Base-by-base conservation (phyloP, 192 early-diverging fungal genomes). In the Dissophora globulifera region DNA sequence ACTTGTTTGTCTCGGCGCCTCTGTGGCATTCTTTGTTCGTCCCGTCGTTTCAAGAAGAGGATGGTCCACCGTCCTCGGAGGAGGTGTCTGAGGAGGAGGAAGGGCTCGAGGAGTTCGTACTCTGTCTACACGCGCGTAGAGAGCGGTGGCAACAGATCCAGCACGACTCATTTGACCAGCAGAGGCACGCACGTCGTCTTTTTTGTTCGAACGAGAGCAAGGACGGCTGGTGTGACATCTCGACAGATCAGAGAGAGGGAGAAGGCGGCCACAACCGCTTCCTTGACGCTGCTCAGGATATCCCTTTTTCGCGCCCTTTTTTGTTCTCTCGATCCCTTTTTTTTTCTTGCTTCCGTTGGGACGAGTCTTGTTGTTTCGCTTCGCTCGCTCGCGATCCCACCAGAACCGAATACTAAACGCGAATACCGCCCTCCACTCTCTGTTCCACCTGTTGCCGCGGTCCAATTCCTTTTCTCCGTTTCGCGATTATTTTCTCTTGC, bases 321-420 rank as follows among this genome's bases (percentile, higher is more conserved):
- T 47, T 33, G 6, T 38, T 54, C 27, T 38, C 43, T n/a, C 48
- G 7, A 23, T 33, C 29, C 49, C 19, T 19, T 35, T 48, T 60
- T 47, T 23, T 43, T 7, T 23, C 19, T 35, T 17, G 35, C 41
- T 22, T 57, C 25, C 32, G 27, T 31, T 48, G 33, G 23, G 49
- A 2, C 38, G 13, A 43, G 12, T 67, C n/a, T 19, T 41, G 16
- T 55, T 45, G 27, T 41, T 32, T 47, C 62, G 19, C 50, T 31
- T n/a, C 62, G 43, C 4, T 45, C 43, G 43, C 43, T 10, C 16
- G 17, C 43, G 43, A 45, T 12, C 16, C 33, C 45, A 27, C 43
- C 43, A 40, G n/a, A 49, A 62, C 38, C 60, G 23, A 51, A 62
- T 50, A 68, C 66, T 68, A 68, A 62, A 62, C 47, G 33, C 60